Percentiles rank a stretch among this genome's conserved stretches.
phyloP scores from a whole-genome alignment of 2,329 filamentous ascomycete species.

The Exophiala lecanii-corni region DNA sequence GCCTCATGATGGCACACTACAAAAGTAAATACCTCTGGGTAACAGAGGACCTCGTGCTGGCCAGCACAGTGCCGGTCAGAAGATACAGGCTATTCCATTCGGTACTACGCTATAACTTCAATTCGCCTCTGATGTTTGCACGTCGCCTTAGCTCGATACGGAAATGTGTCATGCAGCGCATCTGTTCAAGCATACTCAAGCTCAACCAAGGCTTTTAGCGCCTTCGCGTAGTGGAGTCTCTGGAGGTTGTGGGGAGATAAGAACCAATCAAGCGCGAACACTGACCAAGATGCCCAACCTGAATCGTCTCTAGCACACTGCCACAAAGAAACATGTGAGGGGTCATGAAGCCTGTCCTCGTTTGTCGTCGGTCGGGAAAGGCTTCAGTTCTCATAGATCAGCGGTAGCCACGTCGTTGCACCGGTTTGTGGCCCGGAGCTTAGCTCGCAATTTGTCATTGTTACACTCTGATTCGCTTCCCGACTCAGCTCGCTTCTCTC shows the following conservation, averaged over 20 bases:
- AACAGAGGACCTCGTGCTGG: no score
- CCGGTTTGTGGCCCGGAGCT: no score
- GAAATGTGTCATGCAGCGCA: not conserved
- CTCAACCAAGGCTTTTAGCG: not conserved
- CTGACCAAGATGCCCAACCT: not conserved
- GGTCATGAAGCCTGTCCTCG: no score
- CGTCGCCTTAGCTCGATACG: not conserved
- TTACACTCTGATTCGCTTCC: not conserved
- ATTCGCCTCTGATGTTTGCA: not conserved
- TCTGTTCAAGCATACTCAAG: conserved; percentile 1
- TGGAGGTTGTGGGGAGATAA: not conserved
- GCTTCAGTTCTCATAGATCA: no score
- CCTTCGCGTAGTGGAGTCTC: not conserved
- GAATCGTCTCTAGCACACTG: no score
- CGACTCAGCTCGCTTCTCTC: not conserved
- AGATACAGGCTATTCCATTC: not conserved
- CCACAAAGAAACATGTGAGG: no score
- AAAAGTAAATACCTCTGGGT: not conserved
- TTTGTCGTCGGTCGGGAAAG: no score
- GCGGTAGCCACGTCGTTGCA: no score
- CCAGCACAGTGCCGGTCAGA: not conserved
- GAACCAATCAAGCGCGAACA: no score
- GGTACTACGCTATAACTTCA: not conserved
- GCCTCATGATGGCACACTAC: not conserved
- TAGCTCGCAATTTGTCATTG: conserved; percentile 3